phyloP scores from a whole-genome alignment of 768 basidiomycete genomes.

The Trametes cinnabarina region DNA sequence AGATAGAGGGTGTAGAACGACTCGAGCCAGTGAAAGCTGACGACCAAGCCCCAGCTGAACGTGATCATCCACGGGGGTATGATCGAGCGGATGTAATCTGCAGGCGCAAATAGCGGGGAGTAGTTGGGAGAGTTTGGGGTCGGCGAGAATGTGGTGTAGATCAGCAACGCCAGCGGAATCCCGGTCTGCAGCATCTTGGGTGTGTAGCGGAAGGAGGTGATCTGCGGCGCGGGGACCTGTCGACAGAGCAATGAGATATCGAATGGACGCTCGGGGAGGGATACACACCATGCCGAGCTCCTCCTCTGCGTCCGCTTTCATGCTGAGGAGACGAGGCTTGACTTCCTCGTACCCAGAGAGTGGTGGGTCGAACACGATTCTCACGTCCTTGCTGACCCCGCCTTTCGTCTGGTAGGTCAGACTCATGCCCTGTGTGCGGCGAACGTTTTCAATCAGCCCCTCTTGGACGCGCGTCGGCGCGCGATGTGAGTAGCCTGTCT shows the following conservation, averaged over 20 bases:
- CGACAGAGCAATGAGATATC: background rate
- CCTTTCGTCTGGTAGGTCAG: constrained; percentile 58
- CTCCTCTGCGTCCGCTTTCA: constrained; percentile 81
- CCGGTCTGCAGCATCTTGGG: constrained; percentile 25
- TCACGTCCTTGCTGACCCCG: constrained; percentile 44
- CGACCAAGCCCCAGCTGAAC: constrained; percentile 34
- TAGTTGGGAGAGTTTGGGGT: constrained; percentile 17
- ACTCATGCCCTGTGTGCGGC: constrained; percentile 58
- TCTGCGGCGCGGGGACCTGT: constrained; percentile 63
- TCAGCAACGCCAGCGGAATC: constrained; percentile 31
- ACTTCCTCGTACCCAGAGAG: constrained; percentile 76
- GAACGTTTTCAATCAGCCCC: background rate
- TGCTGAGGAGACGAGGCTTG: constrained; percentile 72
- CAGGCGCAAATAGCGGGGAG: constrained; percentile 24
- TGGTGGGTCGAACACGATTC: constrained; percentile 67
- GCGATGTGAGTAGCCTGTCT: background rate
- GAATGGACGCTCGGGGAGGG: background rate
- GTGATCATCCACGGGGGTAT: constrained; percentile 26
- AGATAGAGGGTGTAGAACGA: constrained; percentile 46
- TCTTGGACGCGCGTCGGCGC: background rate
- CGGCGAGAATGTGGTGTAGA: constrained; percentile 34
- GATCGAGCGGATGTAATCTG: constrained; percentile 12
- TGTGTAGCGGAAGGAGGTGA: constrained; percentile 55
- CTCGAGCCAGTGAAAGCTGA: constrained; percentile 46
- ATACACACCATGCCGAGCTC: constrained; percentile 70